Conservation (phyloP, 2,329 filamentous ascomycete genomes). For the Exophiala oligosperma region DNA sequence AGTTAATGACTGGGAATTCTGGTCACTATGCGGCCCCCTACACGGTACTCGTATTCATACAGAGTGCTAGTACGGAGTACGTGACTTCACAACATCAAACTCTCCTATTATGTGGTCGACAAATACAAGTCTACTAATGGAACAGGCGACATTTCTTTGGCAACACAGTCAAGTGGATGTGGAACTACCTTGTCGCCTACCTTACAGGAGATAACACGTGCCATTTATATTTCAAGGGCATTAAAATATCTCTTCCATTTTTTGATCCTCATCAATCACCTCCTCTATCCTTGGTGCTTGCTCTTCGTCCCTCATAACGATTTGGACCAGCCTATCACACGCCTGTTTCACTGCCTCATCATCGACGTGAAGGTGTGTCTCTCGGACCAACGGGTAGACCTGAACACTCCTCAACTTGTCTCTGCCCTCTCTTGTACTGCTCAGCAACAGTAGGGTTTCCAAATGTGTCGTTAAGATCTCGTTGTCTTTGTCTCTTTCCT, state of each 20-base stretch:
- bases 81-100: not conserved
- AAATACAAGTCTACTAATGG: too few species aligned
- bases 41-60: not conserved
- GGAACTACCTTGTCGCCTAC: too few species aligned
- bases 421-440: constrained; percentile 72
- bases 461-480: constrained; percentile 82
- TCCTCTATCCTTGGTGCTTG: constrained; percentile 46
- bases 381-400: constrained; percentile 86
- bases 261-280: constrained; percentile 45
- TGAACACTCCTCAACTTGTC: constrained; percentile 73
- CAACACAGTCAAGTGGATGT: too few species aligned
- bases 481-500: constrained; percentile 75
- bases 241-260: constrained; percentile 49
- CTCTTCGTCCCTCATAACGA: constrained; percentile 79
- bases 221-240: too few species aligned
- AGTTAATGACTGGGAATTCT: too few species aligned
- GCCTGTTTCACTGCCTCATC: constrained; percentile 79
- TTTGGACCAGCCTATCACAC: constrained; percentile 86
- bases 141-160: too few species aligned
- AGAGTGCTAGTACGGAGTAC: not conserved
- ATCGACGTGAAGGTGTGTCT: constrained; percentile 76
- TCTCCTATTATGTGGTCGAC: too few species aligned
- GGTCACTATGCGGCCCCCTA: too few species aligned
- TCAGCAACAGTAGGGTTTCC: constrained; percentile 82
- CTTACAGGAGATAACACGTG: too few species aligned